phyloP scores from a whole-genome alignment of 192 early-diverging fungal genomes.

The Geosiphon pyriformis region DNA sequence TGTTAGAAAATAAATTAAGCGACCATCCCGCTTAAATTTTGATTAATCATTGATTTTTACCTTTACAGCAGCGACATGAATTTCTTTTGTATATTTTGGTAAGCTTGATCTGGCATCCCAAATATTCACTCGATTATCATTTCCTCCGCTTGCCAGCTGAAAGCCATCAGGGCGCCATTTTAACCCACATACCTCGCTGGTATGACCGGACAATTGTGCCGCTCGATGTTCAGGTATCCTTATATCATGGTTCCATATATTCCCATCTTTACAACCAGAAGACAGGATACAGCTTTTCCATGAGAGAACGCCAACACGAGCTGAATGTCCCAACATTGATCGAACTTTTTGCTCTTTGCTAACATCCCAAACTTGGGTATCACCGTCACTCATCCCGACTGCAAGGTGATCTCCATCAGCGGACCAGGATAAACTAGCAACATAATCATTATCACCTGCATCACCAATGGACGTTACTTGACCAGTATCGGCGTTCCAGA shows the following conservation, averaged over 20 bases:
- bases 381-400: slow-evolving; percentile 72
- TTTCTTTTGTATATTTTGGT: slow-evolving; percentile 65
- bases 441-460: slow-evolving; percentile 37
- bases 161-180: slow-evolving; percentile 77
- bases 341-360: slow-evolving; percentile 68
- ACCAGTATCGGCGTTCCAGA: slow-evolving; percentile 81
- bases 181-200: slow-evolving; percentile 79
- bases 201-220: slow-evolving; percentile 65
- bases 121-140: slow-evolving; percentile 88
- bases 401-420: slow-evolving; percentile 58
- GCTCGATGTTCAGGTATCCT: slow-evolving; percentile 80
- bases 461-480: slow-evolving; percentile 41
- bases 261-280: slow-evolving; percentile 83
- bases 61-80: slow-evolving; percentile 89
- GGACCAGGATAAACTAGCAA: slow-evolving; percentile 79
- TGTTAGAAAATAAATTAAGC: slow-evolving; percentile 3
- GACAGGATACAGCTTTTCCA: slow-evolving; percentile 83
- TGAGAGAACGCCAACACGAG: slow-evolving; percentile 76
- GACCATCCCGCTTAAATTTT: slow-evolving; percentile 31
- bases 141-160: slow-evolving; percentile 87
- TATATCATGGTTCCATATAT: slow-evolving; percentile 93
- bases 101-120: slow-evolving; percentile 70
- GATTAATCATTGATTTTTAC: slow-evolving; percentile 39
- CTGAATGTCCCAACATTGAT: slow-evolving; percentile 75
- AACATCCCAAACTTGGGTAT: slow-evolving; percentile 88